Evolutionary conservation across 441 rosid genomes (phyloP), one percentile per base, ranked within the genome.

Genomic region (Brassica balearica): DNA sequence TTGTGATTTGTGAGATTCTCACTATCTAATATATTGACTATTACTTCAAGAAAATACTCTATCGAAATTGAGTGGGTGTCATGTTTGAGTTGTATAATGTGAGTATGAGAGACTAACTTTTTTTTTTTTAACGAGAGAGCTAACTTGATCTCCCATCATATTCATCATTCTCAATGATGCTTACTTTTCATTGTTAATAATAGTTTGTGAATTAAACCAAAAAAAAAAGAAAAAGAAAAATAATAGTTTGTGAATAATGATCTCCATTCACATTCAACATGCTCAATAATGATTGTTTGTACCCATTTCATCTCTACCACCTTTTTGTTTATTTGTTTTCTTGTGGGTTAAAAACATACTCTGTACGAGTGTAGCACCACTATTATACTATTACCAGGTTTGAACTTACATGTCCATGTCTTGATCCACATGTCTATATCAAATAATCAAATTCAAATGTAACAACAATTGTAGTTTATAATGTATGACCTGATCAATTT

Each of bases 1-100:
- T 8, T 20, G n/a, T 58, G 63, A 58, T 20, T 58, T 73, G 36
- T 48, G 70, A 68, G 70, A 67, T 72, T 66, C 41, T 22, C 64
- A 72, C 56, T 41, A 78, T 59, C 4, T 59, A 43, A 12, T 55
- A 65, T 19, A 23, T 25, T 41, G 48, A 65, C 51, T 38, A 23
- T 11, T 69, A 51, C 25, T 36, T 63, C 6, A 76, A 62, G 53
- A 69, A 59, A 25, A 6, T 34, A 62, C 43, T 20, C 12, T 15
- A 15, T 69, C 36, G 34, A 56, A 73, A 22, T 36, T 61, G 59
- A 73, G 74, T 68, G 77, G 69, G 25, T 61, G n/a, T 48, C 82
- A 68, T 74, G 74, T 78, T 73, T 78, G 2, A 14, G 17, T 34
- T 51, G 17, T 15, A 66, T 56, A 64, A 4, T 61, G 69, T 46